Percentiles rank a stretch among this genome's conserved stretches.
These are phyloP conservation scores for Breviolum minutum DNA, from an alignment of 73 alveolate species.

Conservation along the genomic window DNA sequence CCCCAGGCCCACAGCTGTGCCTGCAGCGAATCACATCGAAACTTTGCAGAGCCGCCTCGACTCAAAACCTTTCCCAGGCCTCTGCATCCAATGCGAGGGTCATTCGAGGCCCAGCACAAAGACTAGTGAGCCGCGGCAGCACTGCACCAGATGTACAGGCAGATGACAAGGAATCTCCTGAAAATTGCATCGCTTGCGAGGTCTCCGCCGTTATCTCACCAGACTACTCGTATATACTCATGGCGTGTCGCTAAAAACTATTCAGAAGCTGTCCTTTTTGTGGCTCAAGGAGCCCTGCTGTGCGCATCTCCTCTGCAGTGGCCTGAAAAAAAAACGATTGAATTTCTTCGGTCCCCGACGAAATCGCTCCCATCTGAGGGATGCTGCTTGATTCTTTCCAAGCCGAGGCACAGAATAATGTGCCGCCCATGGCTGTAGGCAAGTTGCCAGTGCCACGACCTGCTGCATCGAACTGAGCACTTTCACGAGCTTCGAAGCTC, in stretches of 20 bases:
- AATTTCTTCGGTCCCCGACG: neutral
- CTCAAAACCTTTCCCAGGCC: conserved; percentile 1
- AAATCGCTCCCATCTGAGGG: too few species aligned
- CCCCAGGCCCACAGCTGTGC: conserved; percentile 79
- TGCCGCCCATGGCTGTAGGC: conserved; percentile 92
- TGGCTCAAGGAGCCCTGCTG: conserved; percentile 59
- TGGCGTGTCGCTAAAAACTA: neutral
- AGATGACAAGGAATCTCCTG: conserved; percentile 45
- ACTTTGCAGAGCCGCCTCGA: neutral
- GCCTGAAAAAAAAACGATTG: neutral
- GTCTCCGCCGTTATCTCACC: neutral
- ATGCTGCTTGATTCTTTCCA: neutral
- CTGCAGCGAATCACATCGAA: neutral
- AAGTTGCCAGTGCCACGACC: conserved; percentile 78
- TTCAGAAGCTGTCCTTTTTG: conserved; percentile 16
- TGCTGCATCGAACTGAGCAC: neutral
- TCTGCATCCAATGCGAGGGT: conserved; percentile 56
- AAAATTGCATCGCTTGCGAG: too few species aligned
- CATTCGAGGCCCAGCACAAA: conserved; percentile 50
- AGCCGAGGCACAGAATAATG: conserved; percentile 46
- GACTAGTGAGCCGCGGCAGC: conserved; percentile 47
- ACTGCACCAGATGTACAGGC: conserved; percentile 74
- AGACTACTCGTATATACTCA: neutral
- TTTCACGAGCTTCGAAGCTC: neutral
- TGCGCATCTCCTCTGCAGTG: conserved; percentile 53